These are phyloP conservation scores for Yamadazyma akitaensis DNA, from an alignment of 805 yeast genomes.

Conservation along the genomic window DNA sequence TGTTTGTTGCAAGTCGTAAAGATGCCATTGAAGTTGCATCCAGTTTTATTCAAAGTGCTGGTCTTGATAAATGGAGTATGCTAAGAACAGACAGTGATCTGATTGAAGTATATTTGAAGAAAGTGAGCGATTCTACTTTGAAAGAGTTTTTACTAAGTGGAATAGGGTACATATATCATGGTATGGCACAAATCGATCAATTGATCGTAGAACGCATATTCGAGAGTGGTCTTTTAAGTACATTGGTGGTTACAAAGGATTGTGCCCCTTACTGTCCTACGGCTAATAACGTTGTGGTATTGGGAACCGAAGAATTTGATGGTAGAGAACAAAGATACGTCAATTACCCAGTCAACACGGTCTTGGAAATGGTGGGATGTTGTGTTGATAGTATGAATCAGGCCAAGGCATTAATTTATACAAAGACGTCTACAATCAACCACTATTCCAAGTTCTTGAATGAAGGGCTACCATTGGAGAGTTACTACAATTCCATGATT, in stretches of 20 bases:
- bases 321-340: conserved; percentile 69
- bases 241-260: conserved; percentile 63
- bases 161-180: conserved; percentile 58
- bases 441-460: conserved; percentile 70
- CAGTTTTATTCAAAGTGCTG: conserved; percentile 40
- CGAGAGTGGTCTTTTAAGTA: conserved; percentile 46
- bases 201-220: conserved; percentile 53
- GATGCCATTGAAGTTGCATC: conserved; percentile 7
- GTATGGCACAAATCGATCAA: conserved; percentile 56
- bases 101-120: conserved; percentile 39
- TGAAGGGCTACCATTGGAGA: conserved; percentile 82
- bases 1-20: conserved; percentile 11
- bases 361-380: conserved; percentile 62
- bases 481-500: conserved; percentile 55
- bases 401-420: conserved; percentile 49
- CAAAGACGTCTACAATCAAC: conserved; percentile 47
- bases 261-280: conserved; percentile 46
- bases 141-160: conserved; percentile 50
- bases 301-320: conserved; percentile 71
- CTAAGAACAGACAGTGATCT: conserved; percentile 32
- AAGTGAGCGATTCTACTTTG: conserved; percentile 47
- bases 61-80: conserved; percentile 39
- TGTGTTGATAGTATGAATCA: conserved; percentile 33
- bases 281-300: conserved; percentile 54
- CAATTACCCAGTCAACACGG: conserved; percentile 62